These are phyloP conservation scores for Phytophthora idaei DNA, from an alignment of 352 stramenopile genomes.

Conservation along the genomic window DNA sequence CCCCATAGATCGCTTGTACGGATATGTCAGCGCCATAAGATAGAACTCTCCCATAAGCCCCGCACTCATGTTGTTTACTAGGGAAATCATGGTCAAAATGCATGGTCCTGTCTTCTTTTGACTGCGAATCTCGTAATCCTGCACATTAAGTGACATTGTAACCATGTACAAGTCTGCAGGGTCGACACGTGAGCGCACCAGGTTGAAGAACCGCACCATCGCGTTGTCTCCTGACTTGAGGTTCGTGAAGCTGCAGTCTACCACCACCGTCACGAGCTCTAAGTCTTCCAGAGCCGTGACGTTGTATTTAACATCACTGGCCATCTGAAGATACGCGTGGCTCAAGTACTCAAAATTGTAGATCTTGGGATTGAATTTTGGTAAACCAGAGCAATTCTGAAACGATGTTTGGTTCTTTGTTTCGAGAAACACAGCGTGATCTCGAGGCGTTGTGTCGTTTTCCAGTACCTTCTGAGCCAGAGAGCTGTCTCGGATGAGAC, in stretches of 20 bases:
- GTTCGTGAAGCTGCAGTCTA: conserved; percentile 46
- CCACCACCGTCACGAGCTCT: conserved; percentile 45
- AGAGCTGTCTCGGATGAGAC: conserved; percentile 37
- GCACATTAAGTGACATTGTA: conserved; percentile 34
- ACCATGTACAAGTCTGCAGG: conserved; percentile 28
- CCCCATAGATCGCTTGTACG: conserved; percentile 32
- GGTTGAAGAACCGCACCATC: conserved; percentile 36
- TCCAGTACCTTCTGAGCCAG: conserved; percentile 27
- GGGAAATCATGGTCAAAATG: conserved; percentile 29
- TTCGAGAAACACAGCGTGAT: conserved; percentile 28
- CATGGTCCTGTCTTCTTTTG: conserved; percentile 29
- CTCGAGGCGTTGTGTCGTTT: conserved; percentile 31
- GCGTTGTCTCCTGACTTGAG: conserved; percentile 28
- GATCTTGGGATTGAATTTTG: conserved; percentile 30
- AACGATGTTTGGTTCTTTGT: conserved; percentile 22
- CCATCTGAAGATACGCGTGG: conserved; percentile 27
- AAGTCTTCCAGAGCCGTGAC: conserved; percentile 35
- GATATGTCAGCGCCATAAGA: conserved; percentile 34
- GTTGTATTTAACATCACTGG: conserved; percentile 37
- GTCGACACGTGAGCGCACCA: conserved; percentile 23
- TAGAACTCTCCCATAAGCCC: conserved; percentile 20
- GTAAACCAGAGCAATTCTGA: conserved; percentile 14
- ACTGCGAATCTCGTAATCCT: conserved; percentile 35
- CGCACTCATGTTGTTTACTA: conserved; percentile 28
- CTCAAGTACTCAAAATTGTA: conserved; percentile 47